Evolutionary conservation across 331 rosid genomes (phyloP), one percentile per base, ranked within the genome.

Genomic region (Malus hybrid): DNA sequence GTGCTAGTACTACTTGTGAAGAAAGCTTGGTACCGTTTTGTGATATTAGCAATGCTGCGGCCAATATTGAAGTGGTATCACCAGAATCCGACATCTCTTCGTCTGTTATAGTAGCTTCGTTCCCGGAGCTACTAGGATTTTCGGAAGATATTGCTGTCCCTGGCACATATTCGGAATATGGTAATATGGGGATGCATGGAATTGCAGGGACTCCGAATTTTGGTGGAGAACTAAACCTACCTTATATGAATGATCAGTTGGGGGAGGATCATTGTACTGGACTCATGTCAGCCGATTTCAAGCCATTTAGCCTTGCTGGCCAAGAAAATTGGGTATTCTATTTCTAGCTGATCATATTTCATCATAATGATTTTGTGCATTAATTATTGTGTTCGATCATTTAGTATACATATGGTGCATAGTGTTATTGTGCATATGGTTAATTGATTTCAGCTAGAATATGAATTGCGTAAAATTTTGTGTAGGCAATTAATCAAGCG

Each of bases 401-500:
- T 57, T 59, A 22, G 8, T 22, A 22, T 55, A 54, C 3, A 36
- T 36, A 2, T 42, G 61, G 10, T 55, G 24, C 60, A 55, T 6
- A 55, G 12, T 7, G 48, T 10, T 19, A 24, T 74, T 63, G 64
- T 42, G n/a, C 22, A 20, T 55, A 11, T 55, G 61, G 24, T 59
- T 10, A 59, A 55, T 59, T 42, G n/a, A 54, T 54, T 54, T 54
- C 59, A 54, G 19, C 59, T 6, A 54, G 59, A 18, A 74, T 22
- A n/a, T 59, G 22, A 6, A 68, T 46, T 52, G 14, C 50, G 3
- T 80, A 33, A 3, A 29, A 33, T 42, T 7, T 64, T 62, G 4
- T 42, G 28, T 77, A 93, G 97, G 93, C 91, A 67, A 79, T 80
- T 42, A 42, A 42, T 70, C 93, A 90, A 66, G 86, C 91, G 46